Conservation (phyloP, 257 asterid species). For the Przewalskia tangutica region DNA sequence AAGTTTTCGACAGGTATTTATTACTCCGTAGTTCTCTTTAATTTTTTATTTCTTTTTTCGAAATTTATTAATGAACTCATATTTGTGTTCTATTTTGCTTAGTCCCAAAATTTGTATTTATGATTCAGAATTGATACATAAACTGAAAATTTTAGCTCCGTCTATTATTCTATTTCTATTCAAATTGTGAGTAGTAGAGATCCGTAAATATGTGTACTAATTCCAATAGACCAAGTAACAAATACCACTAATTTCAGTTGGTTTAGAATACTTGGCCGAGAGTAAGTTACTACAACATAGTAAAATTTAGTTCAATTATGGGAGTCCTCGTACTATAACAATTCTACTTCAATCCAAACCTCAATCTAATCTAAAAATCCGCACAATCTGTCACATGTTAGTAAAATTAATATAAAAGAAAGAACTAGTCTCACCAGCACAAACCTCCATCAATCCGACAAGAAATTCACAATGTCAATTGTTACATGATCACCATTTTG, state of each 20-base stretch:
- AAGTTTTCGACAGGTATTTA: no score
- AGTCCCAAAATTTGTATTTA: no score
- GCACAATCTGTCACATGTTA: not conserved
- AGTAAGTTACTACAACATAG: not conserved
- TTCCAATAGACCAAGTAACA: not conserved
- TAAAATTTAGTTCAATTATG: not conserved
- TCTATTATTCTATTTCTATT: no score
- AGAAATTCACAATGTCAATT: no score
- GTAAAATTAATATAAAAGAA: not conserved
- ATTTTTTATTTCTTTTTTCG: no score
- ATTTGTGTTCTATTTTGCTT: no score
- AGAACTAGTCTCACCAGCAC: not conserved
- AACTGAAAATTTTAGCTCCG: not conserved
- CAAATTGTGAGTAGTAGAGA: not conserved
- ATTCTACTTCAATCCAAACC: not conserved
- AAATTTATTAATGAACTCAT: no score
- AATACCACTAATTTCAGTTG: not conserved
- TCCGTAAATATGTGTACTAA: not conserved
- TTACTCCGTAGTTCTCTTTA: no score
- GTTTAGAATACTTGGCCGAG: slow-evolving; percentile 1
- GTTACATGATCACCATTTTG: not conserved
- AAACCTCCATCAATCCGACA: not conserved
- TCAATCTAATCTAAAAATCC: not conserved
- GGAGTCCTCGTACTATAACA: not conserved
- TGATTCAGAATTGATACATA: no score